Percentiles rank a stretch among this genome's conserved stretches.
phyloP scores from a whole-genome alignment of 2,329 filamentous ascomycete genomes.

The Fusarium acutatum region DNA sequence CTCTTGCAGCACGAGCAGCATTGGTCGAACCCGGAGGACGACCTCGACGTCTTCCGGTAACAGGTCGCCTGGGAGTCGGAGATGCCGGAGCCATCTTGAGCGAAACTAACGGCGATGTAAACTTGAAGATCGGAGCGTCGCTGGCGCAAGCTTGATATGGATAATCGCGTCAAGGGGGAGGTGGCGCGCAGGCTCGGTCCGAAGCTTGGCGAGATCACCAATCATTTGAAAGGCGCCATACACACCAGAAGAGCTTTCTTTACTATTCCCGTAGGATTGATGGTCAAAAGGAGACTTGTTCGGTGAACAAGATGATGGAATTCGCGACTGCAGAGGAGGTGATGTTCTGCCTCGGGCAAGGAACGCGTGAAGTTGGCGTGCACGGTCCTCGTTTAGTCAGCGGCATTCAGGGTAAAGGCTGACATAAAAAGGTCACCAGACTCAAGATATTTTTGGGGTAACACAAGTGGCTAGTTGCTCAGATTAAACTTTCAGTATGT shows the following conservation, averaged over 20 bases:
- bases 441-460: not conserved
- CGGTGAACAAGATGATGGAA: constrained; percentile 41
- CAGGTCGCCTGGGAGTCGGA: constrained; percentile 52
- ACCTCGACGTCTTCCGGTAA: constrained; percentile 57
- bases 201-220: constrained; percentile 40
- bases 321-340: constrained; percentile 38
- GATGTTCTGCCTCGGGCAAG: constrained; percentile 11
- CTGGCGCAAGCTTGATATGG: constrained; percentile 27
- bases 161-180: constrained; percentile 41
- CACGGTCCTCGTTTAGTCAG: constrained; percentile 41
- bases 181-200: constrained; percentile 46
- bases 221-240: constrained; percentile 40
- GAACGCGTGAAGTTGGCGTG: constrained; percentile 54
- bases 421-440: not conserved
- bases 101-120: constrained; percentile 18
- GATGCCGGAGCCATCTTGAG: constrained; percentile 46
- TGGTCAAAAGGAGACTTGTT: constrained; percentile 33
- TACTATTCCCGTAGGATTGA: constrained; percentile 17
- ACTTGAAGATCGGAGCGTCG: constrained; percentile 15
- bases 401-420: not conserved
- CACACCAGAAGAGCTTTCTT: constrained; percentile 6
- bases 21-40: constrained; percentile 56
- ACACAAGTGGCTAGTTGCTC: not conserved
- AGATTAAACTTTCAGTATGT: not conserved
- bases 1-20: constrained; percentile 51